A percentile compares a stretch with the other conserved stretches of the same genome.
These are phyloP conservation scores for Clonostachys rosea DNA, from an alignment of 2,329 filamentous ascomycete species.

Conservation along the genomic window DNA sequence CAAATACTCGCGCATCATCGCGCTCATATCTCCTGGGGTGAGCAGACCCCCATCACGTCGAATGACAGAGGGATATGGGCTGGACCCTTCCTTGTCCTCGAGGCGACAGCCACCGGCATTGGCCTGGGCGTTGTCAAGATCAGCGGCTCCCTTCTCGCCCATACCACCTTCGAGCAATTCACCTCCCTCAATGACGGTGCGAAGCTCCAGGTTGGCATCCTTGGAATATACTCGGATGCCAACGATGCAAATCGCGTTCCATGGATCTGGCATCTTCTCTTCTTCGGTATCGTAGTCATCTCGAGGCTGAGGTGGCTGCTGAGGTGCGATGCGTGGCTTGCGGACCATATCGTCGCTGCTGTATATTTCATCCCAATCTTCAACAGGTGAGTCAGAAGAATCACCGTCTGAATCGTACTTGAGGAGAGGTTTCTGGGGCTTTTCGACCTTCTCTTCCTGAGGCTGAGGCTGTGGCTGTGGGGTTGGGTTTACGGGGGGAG, in stretches of 20 bases:
- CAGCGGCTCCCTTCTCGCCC: constrained; percentile 49
- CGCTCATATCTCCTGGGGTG: constrained; percentile 12
- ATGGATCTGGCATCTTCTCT: constrained; percentile 50
- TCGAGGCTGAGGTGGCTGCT: constrained; percentile 20
- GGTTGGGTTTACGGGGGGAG: constrained; percentile 9
- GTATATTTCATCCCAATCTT: constrained; percentile 56
- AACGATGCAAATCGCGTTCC: constrained; percentile 60
- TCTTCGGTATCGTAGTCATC: constrained; percentile 50
- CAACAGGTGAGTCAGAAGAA: constrained; percentile 55
- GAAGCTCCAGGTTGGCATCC: constrained; percentile 48
- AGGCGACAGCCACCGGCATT: constrained; percentile 44
- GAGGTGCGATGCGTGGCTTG: constrained; percentile 37
- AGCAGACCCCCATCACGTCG: constrained; percentile 14
- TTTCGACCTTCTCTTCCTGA: constrained; percentile 6
- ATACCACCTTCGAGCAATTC: constrained; percentile 49
- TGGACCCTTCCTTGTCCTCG: background rate
- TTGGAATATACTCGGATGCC: constrained; percentile 58
- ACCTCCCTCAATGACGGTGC: constrained; percentile 51
- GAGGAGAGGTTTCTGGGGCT: constrained; percentile 11
- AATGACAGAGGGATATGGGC: constrained; percentile 14
- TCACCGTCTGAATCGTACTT: constrained; percentile 43
- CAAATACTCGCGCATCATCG: constrained; percentile 16
- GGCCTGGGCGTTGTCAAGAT: constrained; percentile 52
- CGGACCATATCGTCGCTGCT: constrained; percentile 52
- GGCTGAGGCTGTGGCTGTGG: constrained; percentile 4